phyloP scores from a whole-genome alignment of 2,329 filamentous ascomycete species.

The Drechmeria coniospora region DNA sequence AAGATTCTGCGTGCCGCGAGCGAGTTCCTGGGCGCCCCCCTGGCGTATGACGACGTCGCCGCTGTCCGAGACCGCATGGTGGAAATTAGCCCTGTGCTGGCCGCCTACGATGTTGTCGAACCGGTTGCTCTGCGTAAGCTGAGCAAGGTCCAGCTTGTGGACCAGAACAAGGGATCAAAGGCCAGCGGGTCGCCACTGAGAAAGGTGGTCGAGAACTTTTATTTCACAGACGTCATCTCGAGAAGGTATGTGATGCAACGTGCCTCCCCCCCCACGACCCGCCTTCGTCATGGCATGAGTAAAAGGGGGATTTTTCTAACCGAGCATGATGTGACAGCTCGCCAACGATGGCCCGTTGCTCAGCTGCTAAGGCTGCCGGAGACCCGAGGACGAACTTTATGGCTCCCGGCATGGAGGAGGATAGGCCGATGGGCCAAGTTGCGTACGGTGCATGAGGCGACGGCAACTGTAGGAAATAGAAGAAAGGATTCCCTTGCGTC shows the following conservation, averaged over 20 bases:
- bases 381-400: conserved; percentile 69
- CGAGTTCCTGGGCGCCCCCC: conserved; percentile 74
- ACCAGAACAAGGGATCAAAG: conserved; percentile 84
- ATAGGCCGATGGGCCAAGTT: conserved; percentile 45
- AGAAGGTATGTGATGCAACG: conserved; percentile 62
- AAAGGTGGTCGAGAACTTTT: conserved; percentile 89
- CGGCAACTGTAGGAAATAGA: conserved; percentile 19
- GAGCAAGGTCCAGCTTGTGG: conserved; percentile 88
- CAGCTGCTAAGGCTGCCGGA: conserved; percentile 72
- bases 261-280: conserved; percentile 7
- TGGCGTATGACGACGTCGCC: conserved; percentile 89
- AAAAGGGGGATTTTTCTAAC: no score
- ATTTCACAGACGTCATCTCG: conserved; percentile 93
- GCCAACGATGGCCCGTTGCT: conserved; percentile 96
- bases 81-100: conserved; percentile 81
- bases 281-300: not conserved
- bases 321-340: no score
- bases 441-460: conserved; percentile 37
- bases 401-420: conserved; percentile 53
- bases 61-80: conserved; percentile 83
- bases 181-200: conserved; percentile 58
- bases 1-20: conserved; percentile 91
- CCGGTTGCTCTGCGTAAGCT: conserved; percentile 56
- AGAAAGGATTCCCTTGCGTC: conserved; percentile 18
- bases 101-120: conserved; percentile 84